Evolutionary conservation across 177 flowering plant species (phyloP).

Genomic region (Tripterygium wilfordii): DNA sequence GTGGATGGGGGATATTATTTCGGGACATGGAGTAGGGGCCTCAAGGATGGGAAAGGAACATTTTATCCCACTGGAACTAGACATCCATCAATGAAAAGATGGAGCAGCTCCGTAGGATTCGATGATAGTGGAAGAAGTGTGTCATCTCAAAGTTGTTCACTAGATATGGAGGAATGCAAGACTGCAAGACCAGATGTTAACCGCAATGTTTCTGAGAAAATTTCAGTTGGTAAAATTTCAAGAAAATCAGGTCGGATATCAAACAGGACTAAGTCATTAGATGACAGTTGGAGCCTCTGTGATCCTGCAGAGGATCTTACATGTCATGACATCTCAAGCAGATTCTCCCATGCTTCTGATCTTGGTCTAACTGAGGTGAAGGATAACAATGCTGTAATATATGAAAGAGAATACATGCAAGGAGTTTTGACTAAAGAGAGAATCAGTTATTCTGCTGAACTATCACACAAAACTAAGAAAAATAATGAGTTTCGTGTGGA

Average conservation of each 20-base stretch:
- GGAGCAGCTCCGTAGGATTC: slow-evolving; percentile 23
- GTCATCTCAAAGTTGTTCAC: slow-evolving; percentile 22
- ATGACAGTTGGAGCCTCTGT: slow-evolving; percentile 21
- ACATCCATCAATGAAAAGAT: slow-evolving; percentile 38
- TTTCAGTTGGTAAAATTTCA: slow-evolving; percentile 22
- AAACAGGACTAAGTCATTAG: slow-evolving; percentile 28
- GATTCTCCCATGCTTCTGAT: slow-evolving; percentile 19
- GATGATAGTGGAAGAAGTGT: slow-evolving; percentile 17
- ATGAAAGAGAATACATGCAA: slow-evolving; percentile 91
- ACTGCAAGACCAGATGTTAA: slow-evolving; percentile 22
- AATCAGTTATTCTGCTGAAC: slow-evolving; percentile 21
- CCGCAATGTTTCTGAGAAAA: slow-evolving; percentile 46
- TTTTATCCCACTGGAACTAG: slow-evolving; percentile 76
- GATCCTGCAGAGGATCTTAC: slow-evolving; percentile 31
- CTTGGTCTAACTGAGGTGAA: slow-evolving; percentile 27
- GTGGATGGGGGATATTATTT: slow-evolving; percentile 75
- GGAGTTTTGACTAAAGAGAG: slow-evolving; percentile 72
- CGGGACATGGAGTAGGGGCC: slow-evolving; percentile 82
- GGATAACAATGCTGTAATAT: slow-evolving; percentile 31
- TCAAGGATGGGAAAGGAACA: slow-evolving; percentile 88
- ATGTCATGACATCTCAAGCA: slow-evolving; percentile 22
- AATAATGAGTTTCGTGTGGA: slow-evolving; percentile 29
- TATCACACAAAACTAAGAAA: slow-evolving; percentile 30
- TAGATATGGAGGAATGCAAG: slow-evolving; percentile 19
- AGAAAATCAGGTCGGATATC: slow-evolving; percentile 45